Percentiles rank a stretch among this genome's conserved stretches.
Evolutionary conservation across 2,329 filamentous ascomycete genomes (phyloP).

Genomic region (Trichoderma semiorbis): DNA sequence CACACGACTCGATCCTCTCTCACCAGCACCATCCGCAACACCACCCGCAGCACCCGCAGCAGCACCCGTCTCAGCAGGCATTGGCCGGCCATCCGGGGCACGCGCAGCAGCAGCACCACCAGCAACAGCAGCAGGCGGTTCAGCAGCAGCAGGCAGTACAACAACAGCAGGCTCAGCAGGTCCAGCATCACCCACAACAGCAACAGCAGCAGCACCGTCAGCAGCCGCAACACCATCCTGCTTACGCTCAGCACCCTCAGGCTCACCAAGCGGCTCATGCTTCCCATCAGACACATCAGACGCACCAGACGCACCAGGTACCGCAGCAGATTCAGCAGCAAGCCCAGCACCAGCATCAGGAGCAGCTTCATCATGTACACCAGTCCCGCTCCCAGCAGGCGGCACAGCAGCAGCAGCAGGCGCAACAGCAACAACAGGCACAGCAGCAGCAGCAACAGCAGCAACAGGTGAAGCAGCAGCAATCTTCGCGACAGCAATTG

Average conservation of each 20-base stretch:
- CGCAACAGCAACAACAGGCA: slow-evolving; percentile 29
- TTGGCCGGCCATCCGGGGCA: slow-evolving; percentile 29
- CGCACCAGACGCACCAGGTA: slow-evolving; percentile 4
- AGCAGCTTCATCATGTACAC: slow-evolving; percentile 26
- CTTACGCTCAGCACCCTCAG: slow-evolving; percentile 23
- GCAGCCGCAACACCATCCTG: slow-evolving; percentile 20
- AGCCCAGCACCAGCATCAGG: slow-evolving; percentile 27
- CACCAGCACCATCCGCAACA: slow-evolving; percentile 36
- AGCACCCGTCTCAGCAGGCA: slow-evolving; percentile 29
- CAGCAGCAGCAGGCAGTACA: slow-evolving; percentile 25
- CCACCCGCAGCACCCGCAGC: slow-evolving; percentile 34
- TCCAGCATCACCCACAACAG: slow-evolving; percentile 25
- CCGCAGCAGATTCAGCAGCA: slow-evolving; percentile 23
- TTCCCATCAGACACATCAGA: slow-evolving; percentile 20
- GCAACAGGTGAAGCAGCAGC: slow-evolving; percentile 17
- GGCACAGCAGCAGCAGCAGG: slow-evolving; percentile 24
- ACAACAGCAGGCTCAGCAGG: slow-evolving; percentile 24
- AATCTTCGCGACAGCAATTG: slow-evolving; percentile 2
- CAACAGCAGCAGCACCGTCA: slow-evolving; percentile 31
- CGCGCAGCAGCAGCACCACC: slow-evolving; percentile 32
- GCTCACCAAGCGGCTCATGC: slow-evolving; percentile 24
- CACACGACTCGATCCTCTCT: slow-evolving; percentile 42
- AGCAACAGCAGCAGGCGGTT: slow-evolving; percentile 29
- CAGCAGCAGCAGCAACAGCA: slow-evolving; percentile 17
- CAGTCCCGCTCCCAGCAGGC: slow-evolving; percentile 30